Evolutionary conservation across 768 basidiomycete genomes (phyloP).

Genomic region (Leccinum boreale): DNA sequence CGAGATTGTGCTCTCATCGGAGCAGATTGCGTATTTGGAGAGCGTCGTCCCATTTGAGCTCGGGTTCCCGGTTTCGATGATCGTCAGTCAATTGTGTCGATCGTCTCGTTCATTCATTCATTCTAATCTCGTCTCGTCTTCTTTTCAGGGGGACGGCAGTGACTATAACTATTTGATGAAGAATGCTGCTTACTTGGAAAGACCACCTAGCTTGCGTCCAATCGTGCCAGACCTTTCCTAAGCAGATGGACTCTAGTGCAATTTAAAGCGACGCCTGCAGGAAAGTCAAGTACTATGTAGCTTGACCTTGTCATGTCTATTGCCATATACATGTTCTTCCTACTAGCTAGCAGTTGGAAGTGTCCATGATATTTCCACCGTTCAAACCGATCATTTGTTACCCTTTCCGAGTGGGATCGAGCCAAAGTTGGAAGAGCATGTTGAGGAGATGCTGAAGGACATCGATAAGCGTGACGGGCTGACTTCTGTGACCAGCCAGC

Average conservation of each 20-base stretch:
- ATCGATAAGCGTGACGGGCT: too few species aligned
- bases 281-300: too few species aligned
- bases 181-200: not conserved
- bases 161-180: not conserved
- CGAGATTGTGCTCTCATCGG: not conserved
- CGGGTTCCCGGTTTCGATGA: not conserved
- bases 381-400: too few species aligned
- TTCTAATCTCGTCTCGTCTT: not conserved
- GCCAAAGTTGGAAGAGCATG: slow-evolving; percentile 44
- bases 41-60: not conserved
- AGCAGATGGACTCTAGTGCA: not conserved
- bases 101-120: not conserved
- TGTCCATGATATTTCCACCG: too few species aligned
- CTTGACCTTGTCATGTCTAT: too few species aligned
- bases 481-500: too few species aligned
- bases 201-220: not conserved
- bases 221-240: not conserved
- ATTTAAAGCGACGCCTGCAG: too few species aligned
- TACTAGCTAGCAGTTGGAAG: too few species aligned
- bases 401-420: too few species aligned
- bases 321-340: too few species aligned
- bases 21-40: not conserved
- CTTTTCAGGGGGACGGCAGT: not conserved
- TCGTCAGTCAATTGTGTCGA: not conserved
- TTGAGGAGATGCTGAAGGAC: too few species aligned